A percentile compares a stretch with the other conserved stretches of the same genome.
Evolutionary conservation across 495 filamentous ascomycete genomes (phyloP).

Genomic region (Jackrogersella multiformis): DNA sequence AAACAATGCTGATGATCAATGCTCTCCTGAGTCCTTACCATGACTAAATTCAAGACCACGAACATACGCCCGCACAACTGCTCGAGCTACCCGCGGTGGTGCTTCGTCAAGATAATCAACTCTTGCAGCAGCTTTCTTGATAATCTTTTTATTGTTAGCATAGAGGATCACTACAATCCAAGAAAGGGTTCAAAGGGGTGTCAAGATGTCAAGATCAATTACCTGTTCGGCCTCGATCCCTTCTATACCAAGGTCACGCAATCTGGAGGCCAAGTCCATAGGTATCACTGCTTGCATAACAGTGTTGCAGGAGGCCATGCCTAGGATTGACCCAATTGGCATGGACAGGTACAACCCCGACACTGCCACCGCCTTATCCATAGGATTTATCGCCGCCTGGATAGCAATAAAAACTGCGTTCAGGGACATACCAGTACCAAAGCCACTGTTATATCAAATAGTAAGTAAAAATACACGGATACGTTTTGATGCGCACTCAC

Average conservation of each 20-base stretch:
- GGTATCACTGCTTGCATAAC: conserved; percentile 49
- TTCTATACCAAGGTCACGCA: conserved; percentile 41
- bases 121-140: conserved; percentile 52
- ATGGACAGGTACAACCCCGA: conserved; percentile 62
- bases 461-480: neutral
- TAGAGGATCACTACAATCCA: neutral
- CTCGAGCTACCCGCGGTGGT: conserved; percentile 45
- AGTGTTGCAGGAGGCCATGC: conserved; percentile 60
- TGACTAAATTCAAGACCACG: conserved; percentile 52
- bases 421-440: conserved; percentile 64
- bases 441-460: conserved; percentile 38
- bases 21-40: too few relatives aligned
- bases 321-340: conserved; percentile 62
- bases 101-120: conserved; percentile 62
- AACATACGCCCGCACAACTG: conserved; percentile 49
- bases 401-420: conserved; percentile 66
- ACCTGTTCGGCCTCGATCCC: conserved; percentile 41
- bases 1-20: neutral
- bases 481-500: conserved; percentile 5
- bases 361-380: conserved; percentile 65
- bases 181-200: neutral
- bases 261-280: conserved; percentile 29
- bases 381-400: conserved; percentile 59
- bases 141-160: conserved; percentile 42
- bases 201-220: neutral